Percentiles rank a stretch among this genome's conserved stretches.
phyloP scores from a whole-genome alignment of 2,329 filamentous ascomycete species.

The Nannizzia gypsea region DNA sequence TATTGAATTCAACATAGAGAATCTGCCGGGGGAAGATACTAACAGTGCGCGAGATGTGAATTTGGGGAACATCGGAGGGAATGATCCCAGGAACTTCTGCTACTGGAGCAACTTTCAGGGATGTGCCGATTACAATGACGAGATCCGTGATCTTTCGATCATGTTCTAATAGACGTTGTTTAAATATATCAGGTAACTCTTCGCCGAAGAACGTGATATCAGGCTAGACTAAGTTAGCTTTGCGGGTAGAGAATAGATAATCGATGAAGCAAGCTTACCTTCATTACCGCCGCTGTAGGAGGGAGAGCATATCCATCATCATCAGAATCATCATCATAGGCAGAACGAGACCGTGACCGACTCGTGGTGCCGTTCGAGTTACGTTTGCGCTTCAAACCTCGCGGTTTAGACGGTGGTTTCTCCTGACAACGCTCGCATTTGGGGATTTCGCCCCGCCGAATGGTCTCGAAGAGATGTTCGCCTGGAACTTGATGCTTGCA shows the following conservation, averaged over 20 bases:
- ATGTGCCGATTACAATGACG: constrained; percentile 91
- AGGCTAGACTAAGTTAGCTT: constrained; percentile 38
- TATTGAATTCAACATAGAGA: neutral
- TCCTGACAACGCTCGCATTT: constrained; percentile 61
- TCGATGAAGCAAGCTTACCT: constrained; percentile 27
- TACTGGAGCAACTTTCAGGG: constrained; percentile 88
- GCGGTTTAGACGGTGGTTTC: constrained; percentile 38
- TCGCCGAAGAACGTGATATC: constrained; percentile 99
- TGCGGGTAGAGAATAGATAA: neutral
- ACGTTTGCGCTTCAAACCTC: constrained; percentile 43
- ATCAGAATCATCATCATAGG: constrained; percentile 44
- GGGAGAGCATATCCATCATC: constrained; percentile 53
- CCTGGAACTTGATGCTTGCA: constrained; percentile 65
- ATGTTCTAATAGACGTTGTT: constrained; percentile 63
- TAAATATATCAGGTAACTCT: constrained; percentile 72
- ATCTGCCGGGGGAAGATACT: constrained; percentile 18
- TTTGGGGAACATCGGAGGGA: constrained; percentile 69
- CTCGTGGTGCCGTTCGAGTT: constrained; percentile 36
- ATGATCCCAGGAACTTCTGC: constrained; percentile 78
- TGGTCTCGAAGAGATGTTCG: constrained; percentile 65
- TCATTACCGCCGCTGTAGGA: constrained; percentile 69
- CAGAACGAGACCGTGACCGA: constrained; percentile 42
- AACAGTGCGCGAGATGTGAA: constrained; percentile 73
- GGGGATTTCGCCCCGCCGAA: constrained; percentile 64
- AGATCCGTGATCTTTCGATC: constrained; percentile 74